Evolutionary conservation across 352 stramenopile species (phyloP).

Genomic region (Phytophthora tubulina): DNA sequence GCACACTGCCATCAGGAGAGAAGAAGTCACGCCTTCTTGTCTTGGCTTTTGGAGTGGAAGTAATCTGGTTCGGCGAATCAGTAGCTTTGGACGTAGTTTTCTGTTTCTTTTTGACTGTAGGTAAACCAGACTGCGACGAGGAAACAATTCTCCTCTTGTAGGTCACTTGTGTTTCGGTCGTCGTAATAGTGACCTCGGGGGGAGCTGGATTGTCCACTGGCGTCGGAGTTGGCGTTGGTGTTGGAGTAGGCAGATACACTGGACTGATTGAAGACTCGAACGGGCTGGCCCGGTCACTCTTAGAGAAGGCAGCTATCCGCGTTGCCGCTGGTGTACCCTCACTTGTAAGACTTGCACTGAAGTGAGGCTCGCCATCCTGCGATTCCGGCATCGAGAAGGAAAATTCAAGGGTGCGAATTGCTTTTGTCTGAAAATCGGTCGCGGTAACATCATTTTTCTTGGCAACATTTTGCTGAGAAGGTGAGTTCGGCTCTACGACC

Average conservation of each 20-base stretch:
- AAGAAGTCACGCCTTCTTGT: constrained; percentile 31
- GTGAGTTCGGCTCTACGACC: constrained; percentile 13
- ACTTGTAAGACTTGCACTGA: constrained; percentile 49
- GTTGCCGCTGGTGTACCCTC: constrained; percentile 42
- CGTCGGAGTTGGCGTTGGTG: constrained; percentile 11
- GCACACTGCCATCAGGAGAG: constrained; percentile 15
- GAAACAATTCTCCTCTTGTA: constrained; percentile 30
- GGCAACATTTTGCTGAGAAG: constrained; percentile 27
- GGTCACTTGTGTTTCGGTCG: not conserved
- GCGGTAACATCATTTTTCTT: constrained; percentile 43
- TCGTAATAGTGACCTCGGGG: constrained; percentile 3
- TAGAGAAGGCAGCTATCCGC: constrained; percentile 28
- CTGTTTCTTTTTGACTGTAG: constrained; percentile 28
- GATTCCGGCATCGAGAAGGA: constrained; percentile 71
- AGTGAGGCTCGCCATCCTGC: constrained; percentile 59
- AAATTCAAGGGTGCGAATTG: constrained; percentile 72
- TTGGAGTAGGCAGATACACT: constrained; percentile 29
- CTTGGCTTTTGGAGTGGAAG: constrained; percentile 22
- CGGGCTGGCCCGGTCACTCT: constrained; percentile 16
- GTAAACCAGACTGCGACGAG: constrained; percentile 3
- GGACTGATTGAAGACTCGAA: constrained; percentile 45
- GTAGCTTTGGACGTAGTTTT: constrained; percentile 11
- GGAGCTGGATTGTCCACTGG: constrained; percentile 9
- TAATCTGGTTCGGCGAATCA: constrained; percentile 13
- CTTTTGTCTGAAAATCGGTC: constrained; percentile 53